Base-by-base conservation (phyloP, 1,139 yeast genomes). In the Kazachstania sp. region DNA sequence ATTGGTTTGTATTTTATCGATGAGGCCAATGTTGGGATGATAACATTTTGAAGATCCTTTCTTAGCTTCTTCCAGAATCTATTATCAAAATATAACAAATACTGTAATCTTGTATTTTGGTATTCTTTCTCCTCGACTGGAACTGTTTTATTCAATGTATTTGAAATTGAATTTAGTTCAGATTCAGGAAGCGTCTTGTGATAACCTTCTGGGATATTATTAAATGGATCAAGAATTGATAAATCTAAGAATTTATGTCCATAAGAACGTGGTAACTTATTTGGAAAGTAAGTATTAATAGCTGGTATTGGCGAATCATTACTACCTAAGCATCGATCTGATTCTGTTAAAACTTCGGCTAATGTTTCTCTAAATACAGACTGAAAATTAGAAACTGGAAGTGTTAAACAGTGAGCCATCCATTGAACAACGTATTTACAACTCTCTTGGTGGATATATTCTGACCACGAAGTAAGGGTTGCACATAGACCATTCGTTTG, bases 401-500 rank as follows among this genome's bases (percentile, higher is more conserved):
- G 61, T 3, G 65, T 67, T 11, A 72, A 56, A 20, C 79, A 63
- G 15, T 71, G 71, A 4, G 59, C 53, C 19, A 82, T 54, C 85
- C 86, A 81, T n/a, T 63, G 57, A 20, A 80, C 58, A 37, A 79
- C 65, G 32, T 65, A 55, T 30, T 65, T 60, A 13, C 74, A 71
- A 2, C 78, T 63, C 41, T 71, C 70, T 48, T 78, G 81, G 49
- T 78, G 72, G 49, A 69, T 55, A 51, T 66, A 72, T 50, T 78
- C 83, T 18, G 74, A 59, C 44, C 73, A 71, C 15, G 76, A 67
- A 39, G 71, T 64, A 18, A 83, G 71, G 0, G 82, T 70, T 0
- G 83, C 78, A n/a, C 79, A 75, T 46, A 82, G 66, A 0, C 83
- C 83, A 45, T 71, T 71, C 0, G 63, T 58, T 54, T 73, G 76